Evolutionary conservation across 495 filamentous ascomycete genomes (phyloP), one percentile per base, ranked within the genome.

Genomic region (Filosporella fistucella): DNA sequence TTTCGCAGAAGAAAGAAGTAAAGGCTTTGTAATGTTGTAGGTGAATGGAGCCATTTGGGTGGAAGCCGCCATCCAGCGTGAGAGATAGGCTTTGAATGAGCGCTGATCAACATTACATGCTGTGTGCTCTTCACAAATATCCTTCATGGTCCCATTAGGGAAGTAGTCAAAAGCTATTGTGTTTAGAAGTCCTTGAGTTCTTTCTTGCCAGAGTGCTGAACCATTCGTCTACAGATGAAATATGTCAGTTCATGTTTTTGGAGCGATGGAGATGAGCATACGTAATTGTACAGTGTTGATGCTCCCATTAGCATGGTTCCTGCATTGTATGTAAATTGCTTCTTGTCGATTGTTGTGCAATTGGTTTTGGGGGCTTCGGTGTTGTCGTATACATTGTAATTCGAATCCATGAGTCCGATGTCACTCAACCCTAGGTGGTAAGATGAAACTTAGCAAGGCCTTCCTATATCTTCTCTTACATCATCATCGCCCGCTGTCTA

Each of bases 61-160:
- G 2, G 78, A 72, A 8, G 69, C 68, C 11, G 80, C 78, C 68
- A 95, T 76, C 86, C 88, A 95, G 21, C 89, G 85, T 16, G 87
- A 68, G 16, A 91, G 69, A 66, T 91, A 94, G 25, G 85, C 88
- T 65, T 93, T 94, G 80, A 91, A 95, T 29, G 81, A 86, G 24
- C 78, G 71, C 66, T 90, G 86, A 58, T 93, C 88, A 30, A 78
- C 74, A 60, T 88, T 29, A 17, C 20, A 41, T 16, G 42, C 22
- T 24, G 22, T 40, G 29, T 37, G 22, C 59, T 62, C 6, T 61
- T 91, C 88, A 68, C 88, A 94, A 17, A 79, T 75, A 62, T 93
- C 88, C 51, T 72, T 77, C 71, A 85, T 78, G 2, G 78, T 64
- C 50, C 77, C 68, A 40, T 68, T 72, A 0, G 63, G 58, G 58